A percentile compares a stretch with the other conserved stretches of the same genome.
Evolutionary conservation across 495 filamentous ascomycete genomes (phyloP).

Genomic region (Penicillium goetzii): DNA sequence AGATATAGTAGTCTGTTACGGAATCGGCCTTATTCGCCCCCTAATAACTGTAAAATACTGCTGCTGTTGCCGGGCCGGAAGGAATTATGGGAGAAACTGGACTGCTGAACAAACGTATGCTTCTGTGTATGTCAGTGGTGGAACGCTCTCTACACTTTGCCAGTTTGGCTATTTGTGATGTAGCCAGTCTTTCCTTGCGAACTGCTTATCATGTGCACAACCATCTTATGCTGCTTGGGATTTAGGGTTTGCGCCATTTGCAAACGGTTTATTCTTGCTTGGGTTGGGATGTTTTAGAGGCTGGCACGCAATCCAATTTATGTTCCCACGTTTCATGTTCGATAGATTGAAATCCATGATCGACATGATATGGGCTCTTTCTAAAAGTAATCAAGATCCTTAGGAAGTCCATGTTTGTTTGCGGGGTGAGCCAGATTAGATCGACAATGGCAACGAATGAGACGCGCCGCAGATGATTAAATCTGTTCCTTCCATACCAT

Average conservation of each 20-base stretch:
- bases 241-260: too few relatives aligned
- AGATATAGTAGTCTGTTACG: too few relatives aligned
- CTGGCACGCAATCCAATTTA: slow-evolving; percentile 7
- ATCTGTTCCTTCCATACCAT: slow-evolving; percentile 18
- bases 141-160: too few relatives aligned
- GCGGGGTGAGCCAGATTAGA: neutral
- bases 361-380: slow-evolving; percentile 9
- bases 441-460: slow-evolving; percentile 10
- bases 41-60: too few relatives aligned
- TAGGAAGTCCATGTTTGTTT: slow-evolving; percentile 5
- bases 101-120: neutral
- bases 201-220: too few relatives aligned
- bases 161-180: too few relatives aligned
- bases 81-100: neutral
- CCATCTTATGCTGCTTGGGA: too few relatives aligned
- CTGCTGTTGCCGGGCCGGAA: neutral
- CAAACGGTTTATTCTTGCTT: too few relatives aligned
- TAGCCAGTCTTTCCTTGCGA: too few relatives aligned
- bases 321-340: slow-evolving; percentile 11
- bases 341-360: slow-evolving; percentile 11
- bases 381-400: slow-evolving; percentile 3
- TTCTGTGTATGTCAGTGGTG: neutral
- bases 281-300: too few relatives aligned
- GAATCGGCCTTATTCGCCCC: too few relatives aligned
- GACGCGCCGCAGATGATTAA: neutral